Percentiles rank a stretch among this genome's conserved stretches.
These are phyloP conservation scores for Rhizoclosmatium sp. DNA, from an alignment of 192 early-diverging fungal genomes.

Conservation along the genomic window DNA sequence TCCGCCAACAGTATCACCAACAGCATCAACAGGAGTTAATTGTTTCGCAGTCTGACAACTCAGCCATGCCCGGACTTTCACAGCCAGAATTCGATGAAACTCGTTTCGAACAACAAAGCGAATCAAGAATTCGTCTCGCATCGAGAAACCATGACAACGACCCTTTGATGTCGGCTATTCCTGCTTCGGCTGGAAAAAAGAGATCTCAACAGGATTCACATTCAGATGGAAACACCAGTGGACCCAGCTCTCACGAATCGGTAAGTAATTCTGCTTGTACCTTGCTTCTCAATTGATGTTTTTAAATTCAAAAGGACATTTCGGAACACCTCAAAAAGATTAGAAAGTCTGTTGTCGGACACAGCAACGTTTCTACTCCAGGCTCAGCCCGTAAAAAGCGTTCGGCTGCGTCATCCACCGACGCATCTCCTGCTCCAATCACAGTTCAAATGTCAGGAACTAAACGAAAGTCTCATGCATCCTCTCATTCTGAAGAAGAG, in stretches of 20 bases:
- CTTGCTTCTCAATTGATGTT: background rate
- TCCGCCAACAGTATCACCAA: too few species aligned
- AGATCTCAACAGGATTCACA: background rate
- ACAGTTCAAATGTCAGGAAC: background rate
- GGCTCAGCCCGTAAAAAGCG: background rate
- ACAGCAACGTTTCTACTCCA: conserved; percentile 3
- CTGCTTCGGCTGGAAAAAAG: background rate
- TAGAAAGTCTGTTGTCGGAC: background rate
- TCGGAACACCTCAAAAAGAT: background rate
- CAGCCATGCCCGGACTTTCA: background rate
- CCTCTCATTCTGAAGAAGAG: background rate
- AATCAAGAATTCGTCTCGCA: background rate
- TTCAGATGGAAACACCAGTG: background rate
- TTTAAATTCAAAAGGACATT: background rate
- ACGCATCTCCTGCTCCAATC: background rate
- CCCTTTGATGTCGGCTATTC: background rate
- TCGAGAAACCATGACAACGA: background rate
- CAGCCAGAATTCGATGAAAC: background rate
- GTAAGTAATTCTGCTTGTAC: background rate
- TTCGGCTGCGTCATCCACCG: background rate
- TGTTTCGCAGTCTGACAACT: too few species aligned
- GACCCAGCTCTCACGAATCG: background rate
- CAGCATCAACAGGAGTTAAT: too few species aligned
- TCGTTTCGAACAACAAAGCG: background rate
- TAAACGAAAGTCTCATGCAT: conserved; percentile 9